These are phyloP conservation scores for Coemansia sp. DNA, from an alignment of 192 early-diverging fungal species.

Conservation along the genomic window DNA sequence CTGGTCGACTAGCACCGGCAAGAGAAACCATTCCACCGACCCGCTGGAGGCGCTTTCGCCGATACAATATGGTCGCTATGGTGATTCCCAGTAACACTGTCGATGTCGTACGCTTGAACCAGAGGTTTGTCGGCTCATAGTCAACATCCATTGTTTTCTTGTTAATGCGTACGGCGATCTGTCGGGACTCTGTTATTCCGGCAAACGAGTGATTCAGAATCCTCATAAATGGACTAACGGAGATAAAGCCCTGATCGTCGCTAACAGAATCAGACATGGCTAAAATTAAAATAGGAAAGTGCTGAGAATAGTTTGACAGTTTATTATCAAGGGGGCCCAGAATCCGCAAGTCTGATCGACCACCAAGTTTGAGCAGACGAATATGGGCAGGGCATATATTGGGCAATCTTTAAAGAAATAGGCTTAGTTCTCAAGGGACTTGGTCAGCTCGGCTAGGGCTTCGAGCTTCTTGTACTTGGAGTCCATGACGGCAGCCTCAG, in stretches of 20 bases:
- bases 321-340: background rate
- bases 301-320: background rate
- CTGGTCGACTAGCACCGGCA: constrained; percentile 39
- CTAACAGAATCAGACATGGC: background rate
- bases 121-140: constrained; percentile 42
- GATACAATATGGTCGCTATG: constrained; percentile 24
- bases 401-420: background rate
- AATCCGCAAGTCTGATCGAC: background rate
- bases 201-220: constrained; percentile 39
- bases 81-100: constrained; percentile 21
- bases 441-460: constrained; percentile 56
- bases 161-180: constrained; percentile 35
- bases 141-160: constrained; percentile 20
- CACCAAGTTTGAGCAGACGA: background rate
- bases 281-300: background rate
- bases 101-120: constrained; percentile 22
- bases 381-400: constrained; percentile 1
- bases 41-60: constrained; percentile 27
- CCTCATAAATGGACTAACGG: constrained; percentile 20
- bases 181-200: constrained; percentile 41
- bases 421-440: constrained; percentile 32
- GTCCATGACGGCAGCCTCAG: constrained; percentile 51
- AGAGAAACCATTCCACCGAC: constrained; percentile 42
- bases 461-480: constrained; percentile 63
- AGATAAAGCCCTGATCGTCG: constrained; percentile 1